Evolutionary conservation across 805 yeast genomes (phyloP).

Genomic region (Nakazawaea molendinolei): DNA sequence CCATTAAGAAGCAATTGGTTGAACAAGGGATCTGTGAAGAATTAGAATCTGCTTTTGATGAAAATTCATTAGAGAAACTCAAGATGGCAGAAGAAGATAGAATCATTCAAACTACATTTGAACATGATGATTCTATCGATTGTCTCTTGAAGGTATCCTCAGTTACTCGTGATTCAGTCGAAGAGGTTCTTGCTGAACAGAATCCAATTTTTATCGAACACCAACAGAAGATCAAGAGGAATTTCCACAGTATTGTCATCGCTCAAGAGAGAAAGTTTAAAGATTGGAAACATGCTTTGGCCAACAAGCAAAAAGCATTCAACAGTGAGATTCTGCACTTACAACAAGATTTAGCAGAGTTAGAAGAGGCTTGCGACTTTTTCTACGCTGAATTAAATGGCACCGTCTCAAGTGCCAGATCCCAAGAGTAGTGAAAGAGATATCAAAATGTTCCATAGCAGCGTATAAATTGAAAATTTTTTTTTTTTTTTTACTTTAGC

Average conservation of each 20-base stretch:
- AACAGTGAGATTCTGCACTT: constrained; percentile 47
- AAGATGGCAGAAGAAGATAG: constrained; percentile 2
- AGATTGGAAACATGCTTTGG: constrained; percentile 54
- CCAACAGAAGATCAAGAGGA: constrained; percentile 35
- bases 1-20: constrained; percentile 14
- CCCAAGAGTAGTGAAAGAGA: too few species aligned
- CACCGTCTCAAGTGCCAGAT: too few species aligned
- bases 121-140: constrained; percentile 20
- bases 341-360: constrained; percentile 21
- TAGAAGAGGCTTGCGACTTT: too few species aligned
- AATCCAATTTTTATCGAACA: constrained; percentile 40
- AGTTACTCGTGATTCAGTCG: constrained; percentile 30
- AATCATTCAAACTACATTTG: background rate
- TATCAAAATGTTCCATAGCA: too few species aligned
- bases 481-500: constrained; percentile 1
- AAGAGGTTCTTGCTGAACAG: constrained; percentile 31
- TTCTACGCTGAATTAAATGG: too few species aligned
- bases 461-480: too few species aligned
- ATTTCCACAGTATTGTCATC: constrained; percentile 35
- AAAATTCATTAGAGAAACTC: constrained; percentile 18
- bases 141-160: constrained; percentile 33
- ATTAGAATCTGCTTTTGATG: constrained; percentile 23
- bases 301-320: constrained; percentile 46
- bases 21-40: too few species aligned
- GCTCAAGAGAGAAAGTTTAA: constrained; percentile 51